Percentiles rank a stretch among this genome's conserved stretches.
phyloP scores from a whole-genome alignment of 208 protist genomes.

The Trichomonas vaginalis region DNA sequence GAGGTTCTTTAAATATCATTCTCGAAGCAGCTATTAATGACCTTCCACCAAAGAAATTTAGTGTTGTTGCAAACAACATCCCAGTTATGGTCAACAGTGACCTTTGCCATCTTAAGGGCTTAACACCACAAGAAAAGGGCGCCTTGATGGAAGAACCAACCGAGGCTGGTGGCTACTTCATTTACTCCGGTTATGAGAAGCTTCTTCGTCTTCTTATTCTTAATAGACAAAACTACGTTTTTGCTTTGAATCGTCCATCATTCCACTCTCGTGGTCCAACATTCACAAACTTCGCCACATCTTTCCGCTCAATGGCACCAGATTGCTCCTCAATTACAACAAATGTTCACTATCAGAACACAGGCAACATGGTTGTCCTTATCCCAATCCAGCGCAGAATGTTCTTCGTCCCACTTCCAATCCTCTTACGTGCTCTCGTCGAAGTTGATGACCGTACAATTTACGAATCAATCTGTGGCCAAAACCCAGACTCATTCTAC shows the following conservation, averaged over 20 bases:
- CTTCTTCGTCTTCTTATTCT: slow-evolving; percentile 81
- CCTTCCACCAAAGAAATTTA: background rate
- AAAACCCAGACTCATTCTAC: slow-evolving; percentile 52
- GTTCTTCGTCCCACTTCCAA: slow-evolving; percentile 55
- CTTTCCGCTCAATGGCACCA: slow-evolving; percentile 69
- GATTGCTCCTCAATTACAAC: slow-evolving; percentile 72
- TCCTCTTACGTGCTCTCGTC: slow-evolving; percentile 54
- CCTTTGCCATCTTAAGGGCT: background rate
- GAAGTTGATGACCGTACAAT: slow-evolving; percentile 57
- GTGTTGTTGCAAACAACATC: background rate
- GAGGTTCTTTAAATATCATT: background rate
- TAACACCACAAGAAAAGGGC: background rate
- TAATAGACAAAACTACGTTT: slow-evolving; percentile 72
- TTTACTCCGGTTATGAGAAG: slow-evolving; percentile 89
- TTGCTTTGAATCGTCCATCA: slow-evolving; percentile 62
- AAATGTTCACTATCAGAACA: slow-evolving; percentile 82
- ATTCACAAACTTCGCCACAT: slow-evolving; percentile 76
- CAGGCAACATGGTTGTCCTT: slow-evolving; percentile 46
- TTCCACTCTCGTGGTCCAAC: slow-evolving; percentile 65
- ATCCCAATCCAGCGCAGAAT: slow-evolving; percentile 42
- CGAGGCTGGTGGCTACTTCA: slow-evolving; percentile 60
- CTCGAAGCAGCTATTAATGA: background rate
- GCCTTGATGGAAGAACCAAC: background rate
- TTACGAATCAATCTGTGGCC: slow-evolving; percentile 44
- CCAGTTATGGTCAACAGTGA: background rate